Evolutionary conservation across 2,329 filamentous ascomycete species (phyloP), one percentile per base, ranked within the genome.

Genomic region (Metarhizium album): DNA sequence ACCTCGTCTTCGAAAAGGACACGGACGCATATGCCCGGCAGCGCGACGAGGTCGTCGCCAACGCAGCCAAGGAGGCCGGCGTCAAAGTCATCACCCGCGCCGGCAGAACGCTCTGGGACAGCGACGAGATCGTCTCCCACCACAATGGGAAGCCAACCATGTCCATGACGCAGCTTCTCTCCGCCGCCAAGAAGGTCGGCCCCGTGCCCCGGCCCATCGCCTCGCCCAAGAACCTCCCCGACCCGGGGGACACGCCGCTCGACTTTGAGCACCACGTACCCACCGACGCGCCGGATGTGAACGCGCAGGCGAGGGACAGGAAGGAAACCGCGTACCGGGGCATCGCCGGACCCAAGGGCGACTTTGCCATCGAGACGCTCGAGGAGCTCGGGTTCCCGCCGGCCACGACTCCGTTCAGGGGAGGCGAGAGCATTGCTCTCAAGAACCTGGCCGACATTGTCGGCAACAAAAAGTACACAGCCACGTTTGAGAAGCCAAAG

Each of bases 1-100:
- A 90, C 65, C 67, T 90, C 4, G 85, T 89, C 0, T 90, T 89
- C 58, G 86, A 90, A 62, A 86, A 84, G 59, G 86, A 90, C 58
- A 87, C 84, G 0, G 86, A 90, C 68, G 73, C 82, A 0, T 90
- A 90, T 66, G 84, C 73, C 4, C 73, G 78, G 16, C 75, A 80
- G 40, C 69, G 86, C 47, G 86, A 90, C 64, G 72, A 71, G 1
- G 67, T 70, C 18, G 74, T 90, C 11, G 66, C 74, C 33, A 64
- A 73, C 16, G 66, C 82, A n/a, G 85, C 85, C 4, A 69, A 75
- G 56, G 68, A 79, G 45, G 80, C 82, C 0, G 85, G 84, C 1
- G 82, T 90, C 1, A 62, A 85, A 59, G 82, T 90, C 20, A 70
- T 90, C n/a, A 67, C 77, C 11, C 74, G 70, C 47, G 74, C 71